Evolutionary conservation across 116 monocot genomes (phyloP).

Genomic region (Iris pallida): DNA sequence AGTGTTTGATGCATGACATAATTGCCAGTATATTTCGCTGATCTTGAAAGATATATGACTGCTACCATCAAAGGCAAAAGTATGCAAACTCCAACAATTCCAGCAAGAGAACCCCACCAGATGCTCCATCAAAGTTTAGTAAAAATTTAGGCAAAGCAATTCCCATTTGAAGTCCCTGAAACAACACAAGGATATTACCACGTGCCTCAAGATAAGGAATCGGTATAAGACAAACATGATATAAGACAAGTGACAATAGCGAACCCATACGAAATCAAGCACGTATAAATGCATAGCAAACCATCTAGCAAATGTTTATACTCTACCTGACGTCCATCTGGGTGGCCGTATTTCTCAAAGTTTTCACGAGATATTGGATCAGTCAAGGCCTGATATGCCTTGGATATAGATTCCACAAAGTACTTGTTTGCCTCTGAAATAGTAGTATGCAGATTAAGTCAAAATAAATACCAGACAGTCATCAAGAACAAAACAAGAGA

Average conservation of each 20-base stretch:
- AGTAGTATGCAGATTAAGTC: slow-evolving; percentile 7
- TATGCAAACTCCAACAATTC: slow-evolving; percentile 93
- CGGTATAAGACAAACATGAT: not conserved
- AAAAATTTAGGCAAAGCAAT: slow-evolving; percentile 96
- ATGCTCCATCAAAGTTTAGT: slow-evolving; percentile 85
- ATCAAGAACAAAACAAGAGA: not conserved
- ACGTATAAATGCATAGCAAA: not conserved
- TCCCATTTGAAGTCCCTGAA: slow-evolving; percentile 95
- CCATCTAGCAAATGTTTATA: not conserved
- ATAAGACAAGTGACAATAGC: not conserved
- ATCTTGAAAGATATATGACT: slow-evolving; percentile 92
- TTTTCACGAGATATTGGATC: slow-evolving; percentile 92
- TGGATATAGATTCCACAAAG: slow-evolving; percentile 90
- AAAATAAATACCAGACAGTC: not conserved
- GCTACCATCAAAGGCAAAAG: slow-evolving; percentile 86
- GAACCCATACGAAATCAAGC: not conserved
- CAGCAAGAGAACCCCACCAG: slow-evolving; percentile 81
- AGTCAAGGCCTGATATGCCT: slow-evolving; percentile 94
- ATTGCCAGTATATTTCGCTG: slow-evolving; percentile 94
- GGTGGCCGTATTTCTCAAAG: slow-evolving; percentile 95
- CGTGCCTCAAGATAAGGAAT: not conserved
- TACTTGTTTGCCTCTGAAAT: slow-evolving; percentile 48
- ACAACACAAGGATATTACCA: slow-evolving; percentile 2
- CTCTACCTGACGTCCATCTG: slow-evolving; percentile 92
- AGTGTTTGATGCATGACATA: slow-evolving; percentile 97